Evolutionary conservation across 371 early-diverging fungal genomes (phyloP), one percentile per base, ranked within the genome.

Genomic region (Dipsacomyces acuminosporus): DNA sequence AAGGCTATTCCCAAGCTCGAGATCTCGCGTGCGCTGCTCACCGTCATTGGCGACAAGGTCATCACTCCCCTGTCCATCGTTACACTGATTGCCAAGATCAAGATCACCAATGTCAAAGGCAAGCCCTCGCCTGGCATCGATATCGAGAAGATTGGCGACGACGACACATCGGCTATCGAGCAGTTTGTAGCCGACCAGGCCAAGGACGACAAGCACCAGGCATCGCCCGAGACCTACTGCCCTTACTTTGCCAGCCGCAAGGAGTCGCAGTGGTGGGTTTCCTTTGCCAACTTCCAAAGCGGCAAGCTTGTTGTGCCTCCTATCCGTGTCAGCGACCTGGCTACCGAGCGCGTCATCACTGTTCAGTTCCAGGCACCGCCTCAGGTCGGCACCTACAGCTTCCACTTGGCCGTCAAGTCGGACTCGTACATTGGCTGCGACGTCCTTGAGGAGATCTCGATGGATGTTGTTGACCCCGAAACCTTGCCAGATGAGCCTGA

Each of bases 281-380:
- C 90, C 51, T 76, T 96, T 70, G 92, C 88, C 38, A 90, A 93
- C 66, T 82, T 80, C 54, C 84, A 83, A 64, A 83, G 84, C 44
- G 86, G 89, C 66, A 87, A 90, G 48, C 83, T 90, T 50, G 84
- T 96, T 13, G 80, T 83, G 24, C 77, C 83, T 19, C 88, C 89
- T n/a, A 73, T 79, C 47, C 85, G 85, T 51, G 82, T 95, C 23
- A 82, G 82, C 23, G 91, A 92, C 60, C 75, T 92, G 53, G 82
- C 74, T 1, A 73, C 62, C 30, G 81, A 77, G 48, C 79, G 84
- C 51, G 86, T 85, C 8, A 71, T 90, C 53, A 82, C 83, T 42
- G 74, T 95, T 42, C 89, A 91, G 61, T 98, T 98, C 85, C 93
- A 92, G 72, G 92, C 95, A 1, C 98, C 98, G 18, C 88, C 88